phyloP scores from a whole-genome alignment of 345 rosid genomes.

The Hibiscus mutabilis region DNA sequence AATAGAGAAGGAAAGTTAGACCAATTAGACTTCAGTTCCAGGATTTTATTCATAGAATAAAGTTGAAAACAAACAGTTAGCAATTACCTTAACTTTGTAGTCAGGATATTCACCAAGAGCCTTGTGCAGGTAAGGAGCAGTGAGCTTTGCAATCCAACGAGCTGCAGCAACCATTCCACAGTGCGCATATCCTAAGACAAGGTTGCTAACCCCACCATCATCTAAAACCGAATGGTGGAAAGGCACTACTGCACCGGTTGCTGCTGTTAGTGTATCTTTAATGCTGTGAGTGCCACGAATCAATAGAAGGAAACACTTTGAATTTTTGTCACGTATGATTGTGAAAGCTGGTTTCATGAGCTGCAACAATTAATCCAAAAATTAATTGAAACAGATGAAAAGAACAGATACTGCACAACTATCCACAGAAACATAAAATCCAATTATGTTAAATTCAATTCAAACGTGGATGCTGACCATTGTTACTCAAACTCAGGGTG shows the following conservation, averaged over 20 bases:
- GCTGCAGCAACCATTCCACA: constrained; percentile 99
- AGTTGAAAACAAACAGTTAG: too few species aligned
- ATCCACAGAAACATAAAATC: neutral
- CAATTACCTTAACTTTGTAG: constrained; percentile 67
- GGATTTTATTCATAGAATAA: neutral
- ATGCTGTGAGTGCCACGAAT: constrained; percentile 97
- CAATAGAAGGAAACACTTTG: constrained; percentile 65
- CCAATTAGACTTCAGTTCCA: neutral
- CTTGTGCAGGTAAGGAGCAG: constrained; percentile 67
- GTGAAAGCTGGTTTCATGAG: constrained; percentile 97
- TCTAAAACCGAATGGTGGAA: constrained; percentile 94
- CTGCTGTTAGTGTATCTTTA: constrained; percentile 95
- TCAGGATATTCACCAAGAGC: constrained; percentile 67
- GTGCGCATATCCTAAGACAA: constrained; percentile 94
- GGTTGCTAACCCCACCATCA: constrained; percentile 92
- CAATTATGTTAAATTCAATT: neutral
- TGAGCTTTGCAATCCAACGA: constrained; percentile 93
- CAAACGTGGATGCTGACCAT: neutral
- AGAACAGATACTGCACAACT: neutral
- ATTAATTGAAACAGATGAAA: neutral
- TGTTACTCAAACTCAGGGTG: neutral
- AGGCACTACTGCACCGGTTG: constrained; percentile 95
- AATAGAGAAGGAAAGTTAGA: neutral
- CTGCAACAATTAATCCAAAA: constrained; percentile 35
- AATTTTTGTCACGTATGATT: constrained; percentile 56